These are phyloP conservation scores for Cinchona pubescens DNA, from an alignment of 257 asterid species.

Conservation along the genomic window DNA sequence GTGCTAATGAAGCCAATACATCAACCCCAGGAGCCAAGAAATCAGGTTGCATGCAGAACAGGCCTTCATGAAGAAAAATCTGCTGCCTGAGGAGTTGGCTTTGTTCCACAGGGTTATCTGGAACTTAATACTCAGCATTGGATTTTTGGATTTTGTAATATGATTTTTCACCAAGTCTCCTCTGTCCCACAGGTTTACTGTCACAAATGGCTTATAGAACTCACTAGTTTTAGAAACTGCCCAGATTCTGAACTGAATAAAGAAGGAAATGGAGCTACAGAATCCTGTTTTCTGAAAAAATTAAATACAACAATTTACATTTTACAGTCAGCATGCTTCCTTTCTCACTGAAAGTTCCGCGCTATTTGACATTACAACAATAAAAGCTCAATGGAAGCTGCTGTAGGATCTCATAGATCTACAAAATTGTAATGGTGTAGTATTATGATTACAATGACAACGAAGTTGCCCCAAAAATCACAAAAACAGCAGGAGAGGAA, in stretches of 20 bases:
- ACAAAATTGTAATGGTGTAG: background rate
- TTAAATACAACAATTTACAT: background rate
- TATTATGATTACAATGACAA: background rate
- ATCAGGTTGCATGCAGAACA: slow-evolving; percentile 18
- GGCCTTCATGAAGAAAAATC: slow-evolving; percentile 23
- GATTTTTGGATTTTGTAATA: background rate
- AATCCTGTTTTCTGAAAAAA: background rate
- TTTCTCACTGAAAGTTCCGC: background rate
- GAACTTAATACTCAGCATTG: slow-evolving; percentile 8
- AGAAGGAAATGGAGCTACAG: background rate
- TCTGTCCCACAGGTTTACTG: slow-evolving; percentile 6
- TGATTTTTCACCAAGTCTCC: slow-evolving; percentile 8
- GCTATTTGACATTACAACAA: background rate
- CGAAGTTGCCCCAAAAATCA: background rate
- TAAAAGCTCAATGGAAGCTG: background rate
- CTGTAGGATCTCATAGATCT: background rate
- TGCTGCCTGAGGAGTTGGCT: slow-evolving; percentile 22
- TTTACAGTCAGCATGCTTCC: background rate
- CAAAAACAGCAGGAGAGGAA: background rate
- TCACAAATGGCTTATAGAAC: slow-evolving; percentile 14
- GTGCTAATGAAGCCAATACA: slow-evolving; percentile 16
- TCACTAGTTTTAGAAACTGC: slow-evolving; percentile 1
- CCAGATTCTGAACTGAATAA: slow-evolving; percentile 14
- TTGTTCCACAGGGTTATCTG: slow-evolving; percentile 18
- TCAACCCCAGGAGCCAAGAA: slow-evolving; percentile 17